Evolutionary conservation across 352 stramenopile species (phyloP), one percentile per base, ranked within the genome.

Genomic region (Phytophthora capsici): DNA sequence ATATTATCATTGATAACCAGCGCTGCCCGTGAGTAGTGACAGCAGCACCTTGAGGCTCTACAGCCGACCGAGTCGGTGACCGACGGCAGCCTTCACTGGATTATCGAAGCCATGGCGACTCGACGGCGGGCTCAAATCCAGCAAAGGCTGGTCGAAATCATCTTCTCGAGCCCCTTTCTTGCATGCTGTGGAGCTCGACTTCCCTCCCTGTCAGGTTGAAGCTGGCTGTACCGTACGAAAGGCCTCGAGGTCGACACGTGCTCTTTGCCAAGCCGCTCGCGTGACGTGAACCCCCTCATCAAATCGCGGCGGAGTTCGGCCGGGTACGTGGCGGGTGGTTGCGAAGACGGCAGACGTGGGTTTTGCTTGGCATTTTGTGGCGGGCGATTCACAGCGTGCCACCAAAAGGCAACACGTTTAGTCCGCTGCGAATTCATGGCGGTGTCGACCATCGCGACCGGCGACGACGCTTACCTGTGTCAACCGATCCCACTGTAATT

Each of bases 151-250:
- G 41, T 66, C 47, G 56, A 49, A 25, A 51, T 60, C 53, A 64
- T 58, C 46, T 46, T 52, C 36, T 25, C 20, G 37, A 32, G 49
- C 63, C 28, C 41, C 57, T 38, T 66, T 65, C 57, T 49, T 45
- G 57, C 59, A 46, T 41, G 36, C 36, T 34, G 8, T 34, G 28
- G 28, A 34, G 28, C 28, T 34, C 28, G 22, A 14, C 50, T 70
- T 66, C 66, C 59, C 66, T 65, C 66, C n/a, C n/a, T 44, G 14
- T 20, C 64, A 62, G 36, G 46, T 72, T 72, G 56, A 75, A 72
- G 67, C 50, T 68, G 30, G 37, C 36, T 30, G 53, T 65, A 64
- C 65, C 12, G 58, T 69, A 63, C 57, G 47, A 65, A 40, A 20
- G 25, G 13, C 28, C 28, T 34, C 7, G 28, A 34, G 28, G 28